Percentiles rank a stretch among this genome's conserved stretches.
Conservation (phyloP, 441 rosid genomes). For the Eruca vesicaria region DNA sequence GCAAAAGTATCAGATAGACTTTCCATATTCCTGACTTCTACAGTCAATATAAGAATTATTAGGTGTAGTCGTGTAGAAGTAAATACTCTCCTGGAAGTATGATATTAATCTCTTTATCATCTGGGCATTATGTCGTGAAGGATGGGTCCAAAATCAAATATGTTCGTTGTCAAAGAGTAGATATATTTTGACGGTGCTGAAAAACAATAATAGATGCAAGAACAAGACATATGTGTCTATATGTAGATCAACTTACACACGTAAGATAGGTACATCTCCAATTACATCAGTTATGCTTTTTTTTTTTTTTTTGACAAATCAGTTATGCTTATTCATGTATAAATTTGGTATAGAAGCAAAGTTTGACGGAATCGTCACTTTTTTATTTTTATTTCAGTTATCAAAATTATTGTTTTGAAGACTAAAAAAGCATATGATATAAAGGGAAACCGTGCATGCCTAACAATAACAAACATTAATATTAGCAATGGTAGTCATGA, state of each 20-base stretch:
- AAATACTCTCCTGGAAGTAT: background rate
- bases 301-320: too few relatives aligned
- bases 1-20: slow-evolving; percentile 26
- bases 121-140: background rate
- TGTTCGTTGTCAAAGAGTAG: background rate
- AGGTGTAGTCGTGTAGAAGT: background rate
- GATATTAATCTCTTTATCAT: slow-evolving; percentile 1
- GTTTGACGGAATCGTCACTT: slow-evolving; percentile 15
- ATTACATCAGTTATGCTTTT: background rate
- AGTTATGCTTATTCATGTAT: slow-evolving; percentile 8
- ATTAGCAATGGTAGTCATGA: background rate
- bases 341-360: slow-evolving; percentile 19
- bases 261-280: background rate
- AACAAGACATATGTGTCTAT: slow-evolving; percentile 5
- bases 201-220: slow-evolving; percentile 12
- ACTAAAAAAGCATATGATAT: slow-evolving; percentile 25
- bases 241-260: background rate
- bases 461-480: slow-evolving; percentile 17
- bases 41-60: slow-evolving; percentile 11
- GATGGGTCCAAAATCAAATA: slow-evolving; percentile 10
- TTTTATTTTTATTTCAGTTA: background rate
- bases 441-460: slow-evolving; percentile 29
- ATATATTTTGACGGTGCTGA: slow-evolving; percentile 3
- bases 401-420: slow-evolving; percentile 16
- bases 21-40: slow-evolving; percentile 6